Percentiles rank a stretch among this genome's conserved stretches.
These are phyloP conservation scores for Debaryomyces tyrocola DNA, from an alignment of 805 yeast species.

Conservation along the genomic window DNA sequence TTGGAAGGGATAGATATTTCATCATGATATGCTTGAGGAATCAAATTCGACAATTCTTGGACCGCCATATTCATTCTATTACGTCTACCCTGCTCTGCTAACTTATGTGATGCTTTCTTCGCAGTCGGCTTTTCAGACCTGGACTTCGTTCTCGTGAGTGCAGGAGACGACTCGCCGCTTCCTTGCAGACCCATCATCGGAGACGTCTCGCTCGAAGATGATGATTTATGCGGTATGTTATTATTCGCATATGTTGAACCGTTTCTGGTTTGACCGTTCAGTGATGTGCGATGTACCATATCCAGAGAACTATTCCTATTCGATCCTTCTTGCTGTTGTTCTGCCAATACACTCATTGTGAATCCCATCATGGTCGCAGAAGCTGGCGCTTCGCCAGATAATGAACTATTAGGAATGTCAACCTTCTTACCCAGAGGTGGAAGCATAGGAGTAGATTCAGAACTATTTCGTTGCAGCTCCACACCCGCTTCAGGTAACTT, in stretches of 20 bases:
- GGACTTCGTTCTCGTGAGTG: constrained; percentile 5
- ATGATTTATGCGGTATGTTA: constrained; percentile 6
- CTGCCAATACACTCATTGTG: constrained; percentile 46
- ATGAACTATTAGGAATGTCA: constrained; percentile 12
- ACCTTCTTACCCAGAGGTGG: constrained; percentile 37
- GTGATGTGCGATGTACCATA: not conserved
- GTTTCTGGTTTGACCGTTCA: not conserved
- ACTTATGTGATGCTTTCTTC: constrained; percentile 76
- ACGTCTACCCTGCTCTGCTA: constrained; percentile 95
- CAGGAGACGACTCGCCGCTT: not conserved
- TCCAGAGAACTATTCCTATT: not conserved
- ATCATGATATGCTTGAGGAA: constrained; percentile 63
- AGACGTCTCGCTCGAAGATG: constrained; percentile 16
- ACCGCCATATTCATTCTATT: constrained; percentile 89
- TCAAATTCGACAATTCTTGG: constrained; percentile 63
- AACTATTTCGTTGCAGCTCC: constrained; percentile 7
- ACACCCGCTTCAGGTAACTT: constrained; percentile 29
- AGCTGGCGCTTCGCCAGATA: constrained; percentile 15
- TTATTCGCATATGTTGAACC: not conserved
- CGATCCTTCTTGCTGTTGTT: constrained; percentile 18
- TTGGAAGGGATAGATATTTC: constrained; percentile 72
- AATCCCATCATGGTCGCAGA: constrained; percentile 43
- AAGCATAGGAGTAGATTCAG: constrained; percentile 30
- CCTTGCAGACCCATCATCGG: constrained; percentile 14
- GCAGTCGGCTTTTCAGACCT: constrained; percentile 30